Conservation (phyloP, 106 monocot genomes). For the Allium fistulosum region DNA sequence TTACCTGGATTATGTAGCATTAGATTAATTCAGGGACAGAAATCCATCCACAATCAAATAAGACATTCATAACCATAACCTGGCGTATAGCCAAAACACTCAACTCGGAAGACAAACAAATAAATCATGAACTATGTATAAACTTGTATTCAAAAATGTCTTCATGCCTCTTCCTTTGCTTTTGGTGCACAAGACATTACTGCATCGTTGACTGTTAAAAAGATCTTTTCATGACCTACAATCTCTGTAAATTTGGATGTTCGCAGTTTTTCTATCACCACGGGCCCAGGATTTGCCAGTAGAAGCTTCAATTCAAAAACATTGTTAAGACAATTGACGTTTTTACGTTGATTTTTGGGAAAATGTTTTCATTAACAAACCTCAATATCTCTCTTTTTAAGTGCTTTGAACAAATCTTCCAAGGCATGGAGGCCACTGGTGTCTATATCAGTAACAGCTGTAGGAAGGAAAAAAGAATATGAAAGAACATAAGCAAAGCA, state of each 20-base stretch:
- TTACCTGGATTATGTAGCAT: too few species aligned
- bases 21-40: too few species aligned
- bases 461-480: background rate
- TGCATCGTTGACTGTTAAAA: constrained; percentile 45
- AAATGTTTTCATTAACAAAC: constrained; percentile 1
- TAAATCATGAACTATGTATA: too few species aligned
- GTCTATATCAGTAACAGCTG: constrained; percentile 58
- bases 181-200: constrained; percentile 28
- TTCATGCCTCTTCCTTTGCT: constrained; percentile 14
- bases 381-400: constrained; percentile 37
- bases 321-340: background rate
- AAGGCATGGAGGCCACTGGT: constrained; percentile 50
- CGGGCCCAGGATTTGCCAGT: constrained; percentile 44
- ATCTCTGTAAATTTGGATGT: constrained; percentile 28
- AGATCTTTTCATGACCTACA: constrained; percentile 62
- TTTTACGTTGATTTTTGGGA: background rate
- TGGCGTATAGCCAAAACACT: background rate
- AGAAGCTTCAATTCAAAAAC: constrained; percentile 22
- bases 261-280: constrained; percentile 48
- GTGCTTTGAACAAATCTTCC: constrained; percentile 29
- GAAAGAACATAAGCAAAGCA: background rate
- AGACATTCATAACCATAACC: too few species aligned
- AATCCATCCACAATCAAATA: too few species aligned
- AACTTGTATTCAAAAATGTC: background rate
- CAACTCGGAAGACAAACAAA: too few species aligned